A percentile compares a stretch with the other conserved stretches of the same genome.
Evolutionary conservation across 495 filamentous ascomycete species (phyloP).

Genomic region (Melanomma pulvis-pyrius): DNA sequence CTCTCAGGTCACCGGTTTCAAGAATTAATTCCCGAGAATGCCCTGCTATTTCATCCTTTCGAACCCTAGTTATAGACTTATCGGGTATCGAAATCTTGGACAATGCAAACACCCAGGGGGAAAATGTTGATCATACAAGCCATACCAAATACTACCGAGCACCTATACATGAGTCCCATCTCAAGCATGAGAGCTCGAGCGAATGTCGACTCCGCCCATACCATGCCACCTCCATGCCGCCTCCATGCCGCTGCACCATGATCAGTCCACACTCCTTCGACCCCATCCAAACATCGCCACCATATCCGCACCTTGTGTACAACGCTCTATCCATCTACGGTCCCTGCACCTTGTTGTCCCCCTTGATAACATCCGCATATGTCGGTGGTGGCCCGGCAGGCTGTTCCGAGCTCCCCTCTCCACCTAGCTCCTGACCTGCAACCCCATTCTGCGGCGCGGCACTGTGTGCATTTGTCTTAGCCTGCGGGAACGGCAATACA

Average conservation of each 20-base stretch:
- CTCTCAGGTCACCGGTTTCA: neutral
- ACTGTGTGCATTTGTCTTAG: conserved; percentile 37
- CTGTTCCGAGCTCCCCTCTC: conserved; percentile 37
- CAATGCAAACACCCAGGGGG: no score
- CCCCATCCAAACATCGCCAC: no score
- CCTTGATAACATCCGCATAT: conserved; percentile 83
- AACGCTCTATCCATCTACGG: conserved; percentile 7
- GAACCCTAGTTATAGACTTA: no score
- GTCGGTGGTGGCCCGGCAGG: conserved; percentile 62
- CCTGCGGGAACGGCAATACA: conserved; percentile 44
- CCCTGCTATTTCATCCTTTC: no score
- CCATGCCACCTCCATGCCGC: no score
- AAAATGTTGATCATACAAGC: neutral
- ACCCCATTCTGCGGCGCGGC: conserved; percentile 9
- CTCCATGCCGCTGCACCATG: neutral
- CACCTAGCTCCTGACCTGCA: conserved; percentile 25
- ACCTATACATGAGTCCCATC: neutral
- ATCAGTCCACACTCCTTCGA: neutral
- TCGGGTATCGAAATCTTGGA: no score
- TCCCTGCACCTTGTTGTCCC: conserved; percentile 85
- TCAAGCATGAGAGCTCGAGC: neutral
- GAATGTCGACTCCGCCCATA: neutral
- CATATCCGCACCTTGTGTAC: neutral
- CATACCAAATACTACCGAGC: neutral
- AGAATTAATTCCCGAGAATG: neutral